Percentiles rank a stretch among this genome's conserved stretches.
Evolutionary conservation across 2,329 filamentous ascomycete species (phyloP).

Genomic region (Penicillium nordicum): DNA sequence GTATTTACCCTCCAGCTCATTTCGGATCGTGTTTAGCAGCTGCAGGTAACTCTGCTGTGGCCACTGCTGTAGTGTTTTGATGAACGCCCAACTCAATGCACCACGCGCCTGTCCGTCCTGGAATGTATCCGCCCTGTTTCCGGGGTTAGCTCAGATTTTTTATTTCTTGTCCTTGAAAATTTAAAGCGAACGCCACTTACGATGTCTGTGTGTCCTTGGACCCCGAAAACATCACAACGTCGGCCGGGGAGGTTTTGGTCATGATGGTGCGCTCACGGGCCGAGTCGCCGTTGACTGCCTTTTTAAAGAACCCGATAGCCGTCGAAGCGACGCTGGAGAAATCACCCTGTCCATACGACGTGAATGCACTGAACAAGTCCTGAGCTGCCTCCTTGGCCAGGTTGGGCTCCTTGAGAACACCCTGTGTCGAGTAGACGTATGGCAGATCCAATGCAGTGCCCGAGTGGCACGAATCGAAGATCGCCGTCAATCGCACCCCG

Average conservation of each 20-base stretch:
- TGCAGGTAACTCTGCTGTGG: slow-evolving; percentile 93
- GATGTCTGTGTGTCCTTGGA: slow-evolving; percentile 90
- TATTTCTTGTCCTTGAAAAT: not conserved
- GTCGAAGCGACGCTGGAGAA: slow-evolving; percentile 74
- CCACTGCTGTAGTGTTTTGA: slow-evolving; percentile 81
- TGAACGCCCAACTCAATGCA: slow-evolving; percentile 97
- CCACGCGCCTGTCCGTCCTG: slow-evolving; percentile 87
- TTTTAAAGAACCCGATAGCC: slow-evolving; percentile 82
- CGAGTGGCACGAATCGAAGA: slow-evolving; percentile 67
- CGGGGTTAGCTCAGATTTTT: not conserved
- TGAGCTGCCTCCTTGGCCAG: slow-evolving; percentile 64
- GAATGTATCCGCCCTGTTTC: slow-evolving; percentile 75
- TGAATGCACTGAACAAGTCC: slow-evolving; percentile 63
- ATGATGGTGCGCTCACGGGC: slow-evolving; percentile 74
- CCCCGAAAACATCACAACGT: slow-evolving; percentile 96
- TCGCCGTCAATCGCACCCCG: slow-evolving; percentile 74
- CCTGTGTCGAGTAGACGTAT: slow-evolving; percentile 66
- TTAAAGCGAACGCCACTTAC: slow-evolving; percentile 23
- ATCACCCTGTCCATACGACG: slow-evolving; percentile 77
- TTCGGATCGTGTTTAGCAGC: slow-evolving; percentile 88
- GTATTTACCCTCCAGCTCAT: slow-evolving; percentile 83
- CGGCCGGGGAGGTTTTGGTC: slow-evolving; percentile 90
- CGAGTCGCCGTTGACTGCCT: slow-evolving; percentile 73
- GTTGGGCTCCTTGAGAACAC: slow-evolving; percentile 65
- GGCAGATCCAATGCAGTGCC: slow-evolving; percentile 64